Conservation (phyloP, 805 yeast genomes). For the Candida wancherniae region DNA sequence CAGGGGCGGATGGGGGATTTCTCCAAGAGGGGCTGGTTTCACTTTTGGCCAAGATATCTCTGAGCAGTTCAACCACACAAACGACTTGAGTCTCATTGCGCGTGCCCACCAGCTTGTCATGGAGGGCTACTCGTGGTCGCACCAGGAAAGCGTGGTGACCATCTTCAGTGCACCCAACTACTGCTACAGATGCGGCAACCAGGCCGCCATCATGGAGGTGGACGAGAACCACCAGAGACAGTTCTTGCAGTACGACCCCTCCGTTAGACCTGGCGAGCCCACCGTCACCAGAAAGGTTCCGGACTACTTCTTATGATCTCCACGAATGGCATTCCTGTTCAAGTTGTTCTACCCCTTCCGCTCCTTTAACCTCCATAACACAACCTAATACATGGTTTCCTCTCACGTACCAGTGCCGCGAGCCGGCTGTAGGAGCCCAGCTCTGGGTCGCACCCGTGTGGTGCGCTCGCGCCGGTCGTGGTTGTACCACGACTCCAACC, state of each 20-base stretch:
- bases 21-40: constrained; percentile 98
- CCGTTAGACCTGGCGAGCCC: constrained; percentile 97
- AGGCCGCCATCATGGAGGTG: constrained; percentile 97
- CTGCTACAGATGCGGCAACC: constrained; percentile 96
- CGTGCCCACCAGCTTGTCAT: constrained; percentile 97
- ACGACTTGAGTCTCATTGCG: constrained; percentile 78
- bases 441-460: no score
- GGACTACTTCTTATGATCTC: constrained; percentile 76
- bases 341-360: no score
- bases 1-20: constrained; percentile 96
- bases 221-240: constrained; percentile 90
- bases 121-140: constrained; percentile 96
- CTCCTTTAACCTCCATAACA: no score
- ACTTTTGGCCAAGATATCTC: constrained; percentile 95
- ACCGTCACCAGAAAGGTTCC: constrained; percentile 96
- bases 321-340: constrained; percentile 5
- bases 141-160: constrained; percentile 90
- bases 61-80: constrained; percentile 89
- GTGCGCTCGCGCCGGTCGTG: constrained; percentile 3
- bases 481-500: constrained; percentile 10
- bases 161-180: constrained; percentile 94
- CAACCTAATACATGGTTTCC: no score
- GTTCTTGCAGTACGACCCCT: constrained; percentile 92
- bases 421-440: no score
- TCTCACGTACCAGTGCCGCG: no score